Evolutionary conservation across 257 asterid genomes (phyloP), one percentile per base, ranked within the genome.

Genomic region (Petrea volubilis): DNA sequence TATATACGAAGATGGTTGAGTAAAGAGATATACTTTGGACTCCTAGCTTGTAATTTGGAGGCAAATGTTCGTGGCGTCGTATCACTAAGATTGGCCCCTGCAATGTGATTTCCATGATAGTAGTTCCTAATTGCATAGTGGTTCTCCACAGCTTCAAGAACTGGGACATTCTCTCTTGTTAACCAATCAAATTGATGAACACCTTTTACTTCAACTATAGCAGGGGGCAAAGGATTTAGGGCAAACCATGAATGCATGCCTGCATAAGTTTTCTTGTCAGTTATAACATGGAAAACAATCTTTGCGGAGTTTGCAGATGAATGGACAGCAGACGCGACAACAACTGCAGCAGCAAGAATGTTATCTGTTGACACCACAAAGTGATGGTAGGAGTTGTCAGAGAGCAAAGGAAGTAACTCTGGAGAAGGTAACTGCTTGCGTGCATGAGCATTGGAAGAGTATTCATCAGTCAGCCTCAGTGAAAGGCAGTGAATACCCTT

Each of bases 231-330:
- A 18, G 99, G 88, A 80, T 91, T 87, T 74, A 94, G 65, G 27
- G 99, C 98, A 80, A 94, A 91, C 99, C 99, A 94, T 27, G 99
- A 89, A 74, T 91, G 99, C 99, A 94, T 94, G 80, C 96, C 99
- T 63, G 99, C 97, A 80, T 91, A 91, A 70, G 99, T 91, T 89
- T 94, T 94, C 88, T 92, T 91, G 87, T 94, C 97, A n/a, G 99
- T 94, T 51, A 94, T 86, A 83, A 94, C 93, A 79, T 94, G 99
- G 88, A 94, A 94, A 84, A 91, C 97, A 76, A 89, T 81, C 84
- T 84, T 89, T 58, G 74, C 83, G 29, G 99, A 97, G 49, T 77
- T 74, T 72, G 75, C 75, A 73, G 97, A 88, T 77, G 95, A 87
- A 79, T 82, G 88, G 60, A 94, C 84, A 44, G 97, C 80, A 70